phyloP scores from a whole-genome alignment of 2,329 filamentous ascomycete genomes.

The Sporothrix pallida region DNA sequence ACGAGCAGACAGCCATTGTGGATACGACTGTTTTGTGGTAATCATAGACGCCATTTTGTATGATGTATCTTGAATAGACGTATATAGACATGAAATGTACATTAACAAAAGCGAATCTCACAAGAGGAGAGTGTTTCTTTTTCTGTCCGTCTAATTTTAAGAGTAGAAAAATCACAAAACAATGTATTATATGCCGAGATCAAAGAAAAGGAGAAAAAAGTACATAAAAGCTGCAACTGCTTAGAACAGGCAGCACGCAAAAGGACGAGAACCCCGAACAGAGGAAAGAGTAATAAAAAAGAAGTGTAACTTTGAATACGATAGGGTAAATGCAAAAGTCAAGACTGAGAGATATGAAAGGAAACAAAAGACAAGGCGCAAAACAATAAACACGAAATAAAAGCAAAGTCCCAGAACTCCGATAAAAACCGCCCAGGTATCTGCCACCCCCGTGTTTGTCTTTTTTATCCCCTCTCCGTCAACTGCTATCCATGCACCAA shows the following conservation, averaged over 20 bases:
- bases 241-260: not conserved
- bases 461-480: not conserved
- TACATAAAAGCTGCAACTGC: not conserved
- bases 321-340: not conserved
- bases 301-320: not conserved
- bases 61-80: not conserved
- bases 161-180: slow-evolving; percentile 1
- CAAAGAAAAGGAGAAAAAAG: not conserved
- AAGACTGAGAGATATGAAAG: not conserved
- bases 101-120: not conserved
- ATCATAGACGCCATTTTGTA: not conserved
- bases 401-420: slow-evolving; percentile 34
- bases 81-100: slow-evolving; percentile 1
- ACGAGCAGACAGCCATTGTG: slow-evolving; percentile 39
- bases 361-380: not conserved
- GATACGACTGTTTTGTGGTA: slow-evolving; percentile 44
- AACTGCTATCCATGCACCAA: too few relatives aligned
- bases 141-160: not conserved
- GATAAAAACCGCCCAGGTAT: slow-evolving; percentile 35
- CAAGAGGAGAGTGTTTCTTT: not conserved
- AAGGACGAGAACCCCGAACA: not conserved
- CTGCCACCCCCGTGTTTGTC: slow-evolving; percentile 29
- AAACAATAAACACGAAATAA: slow-evolving; percentile 24
- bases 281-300: not conserved
- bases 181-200: slow-evolving; percentile 30